Percentiles rank a stretch among this genome's conserved stretches.
These are phyloP conservation scores for Penicillium atrosanguineum DNA, from an alignment of 495 filamentous ascomycete species.

Conservation along the genomic window DNA sequence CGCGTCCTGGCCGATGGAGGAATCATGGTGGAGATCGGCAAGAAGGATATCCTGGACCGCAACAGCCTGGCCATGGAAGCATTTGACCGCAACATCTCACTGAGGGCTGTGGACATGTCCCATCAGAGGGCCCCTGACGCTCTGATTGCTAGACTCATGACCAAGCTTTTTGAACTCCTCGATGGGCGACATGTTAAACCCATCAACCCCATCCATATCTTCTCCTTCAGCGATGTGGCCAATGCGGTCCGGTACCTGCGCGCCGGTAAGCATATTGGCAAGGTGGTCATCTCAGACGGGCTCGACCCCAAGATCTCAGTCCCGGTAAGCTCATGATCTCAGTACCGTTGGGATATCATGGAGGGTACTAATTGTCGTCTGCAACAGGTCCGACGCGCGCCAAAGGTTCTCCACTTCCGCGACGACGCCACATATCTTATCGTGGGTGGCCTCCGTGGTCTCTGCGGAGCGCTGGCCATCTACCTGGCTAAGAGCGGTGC, in stretches of 20 bases:
- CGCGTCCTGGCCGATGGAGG: constrained; percentile 24
- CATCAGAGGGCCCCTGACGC: not conserved
- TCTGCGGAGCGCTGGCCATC: constrained; percentile 32
- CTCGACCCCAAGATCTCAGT: no score
- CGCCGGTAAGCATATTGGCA: constrained; percentile 41
- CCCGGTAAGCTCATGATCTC: no score
- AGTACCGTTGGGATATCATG: no score
- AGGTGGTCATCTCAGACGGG: constrained; percentile 35
- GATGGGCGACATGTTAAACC: constrained; percentile 30
- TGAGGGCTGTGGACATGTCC: constrained; percentile 7
- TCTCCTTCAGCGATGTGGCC: constrained; percentile 12
- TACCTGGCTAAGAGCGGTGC: constrained; percentile 29
- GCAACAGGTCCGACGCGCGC: no score
- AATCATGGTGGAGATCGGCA: constrained; percentile 34
- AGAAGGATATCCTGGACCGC: constrained; percentile 28
- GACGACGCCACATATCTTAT: constrained; percentile 28
- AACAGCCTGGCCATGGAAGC: constrained; percentile 27
- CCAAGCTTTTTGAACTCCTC: not conserved
- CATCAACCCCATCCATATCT: constrained; percentile 28
- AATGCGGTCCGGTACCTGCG: constrained; percentile 35
- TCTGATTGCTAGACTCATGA: constrained; percentile 2
- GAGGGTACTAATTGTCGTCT: no score
- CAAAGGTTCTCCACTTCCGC: not conserved
- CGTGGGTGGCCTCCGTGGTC: constrained; percentile 35
- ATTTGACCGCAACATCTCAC: constrained; percentile 34